These are phyloP conservation scores for Pulchroboletus neoregius DNA, from an alignment of 1,284 basidiomycete species.

Conservation along the genomic window DNA sequence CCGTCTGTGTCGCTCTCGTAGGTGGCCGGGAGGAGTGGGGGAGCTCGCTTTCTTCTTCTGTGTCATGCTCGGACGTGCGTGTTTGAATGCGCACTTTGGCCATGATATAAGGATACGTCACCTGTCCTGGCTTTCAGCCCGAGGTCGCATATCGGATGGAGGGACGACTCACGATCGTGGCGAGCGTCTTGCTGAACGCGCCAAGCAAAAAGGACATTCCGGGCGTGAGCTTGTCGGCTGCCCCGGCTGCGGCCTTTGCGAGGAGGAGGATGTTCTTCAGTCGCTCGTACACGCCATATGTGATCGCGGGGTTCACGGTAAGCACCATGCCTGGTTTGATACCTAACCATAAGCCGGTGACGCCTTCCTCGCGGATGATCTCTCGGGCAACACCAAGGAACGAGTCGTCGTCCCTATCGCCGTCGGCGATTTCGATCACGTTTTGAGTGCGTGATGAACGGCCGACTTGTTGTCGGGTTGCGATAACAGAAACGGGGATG, in stretches of 20 bases:
- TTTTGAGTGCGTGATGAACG: conserved; percentile 22
- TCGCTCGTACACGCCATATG: conserved; percentile 94
- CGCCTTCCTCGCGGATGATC: conserved; percentile 90
- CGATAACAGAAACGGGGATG: conserved; percentile 96
- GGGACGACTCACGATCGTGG: conserved; percentile 74
- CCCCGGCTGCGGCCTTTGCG: conserved; percentile 48
- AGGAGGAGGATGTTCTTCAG: conserved; percentile 71
- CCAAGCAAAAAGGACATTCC: conserved; percentile 84
- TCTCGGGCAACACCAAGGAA: conserved; percentile 80
- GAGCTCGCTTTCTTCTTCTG: conserved; percentile 38
- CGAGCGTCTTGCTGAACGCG: conserved; percentile 93
- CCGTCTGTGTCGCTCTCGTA: conserved; percentile 49
- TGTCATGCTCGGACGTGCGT: conserved; percentile 51
- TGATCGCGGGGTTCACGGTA: conserved; percentile 97
- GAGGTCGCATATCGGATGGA: no score
- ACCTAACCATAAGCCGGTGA: conserved; percentile 92
- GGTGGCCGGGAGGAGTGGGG: conserved; percentile 29
- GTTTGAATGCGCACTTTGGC: conserved; percentile 98
- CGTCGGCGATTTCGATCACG: no score
- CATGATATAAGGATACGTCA: conserved; percentile 92
- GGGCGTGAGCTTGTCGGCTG: conserved; percentile 65
- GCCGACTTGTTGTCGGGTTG: conserved; percentile 93
- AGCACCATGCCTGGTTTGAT: conserved; percentile 90
- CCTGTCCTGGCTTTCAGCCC: conserved; percentile 43
- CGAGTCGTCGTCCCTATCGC: conserved; percentile 62